These are phyloP conservation scores for Anisodus acutangulus DNA, from an alignment of 257 asterid species.

Conservation along the genomic window DNA sequence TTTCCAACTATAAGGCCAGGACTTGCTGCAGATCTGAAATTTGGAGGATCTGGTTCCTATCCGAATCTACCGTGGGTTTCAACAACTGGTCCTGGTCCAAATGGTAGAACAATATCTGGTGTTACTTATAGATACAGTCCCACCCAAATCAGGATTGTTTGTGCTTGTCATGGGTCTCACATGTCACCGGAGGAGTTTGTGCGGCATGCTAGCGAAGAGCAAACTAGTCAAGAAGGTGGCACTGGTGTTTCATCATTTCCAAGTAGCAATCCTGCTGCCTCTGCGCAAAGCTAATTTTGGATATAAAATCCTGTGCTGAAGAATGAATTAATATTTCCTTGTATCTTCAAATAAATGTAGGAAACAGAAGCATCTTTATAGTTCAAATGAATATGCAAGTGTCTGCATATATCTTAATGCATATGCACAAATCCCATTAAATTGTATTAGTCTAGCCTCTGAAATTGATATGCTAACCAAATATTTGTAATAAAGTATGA, in stretches of 20 bases:
- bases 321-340: background rate
- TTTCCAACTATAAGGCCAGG: slow-evolving; percentile 88
- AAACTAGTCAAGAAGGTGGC: slow-evolving; percentile 45
- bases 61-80: slow-evolving; percentile 98
- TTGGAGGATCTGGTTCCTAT: slow-evolving; percentile 84
- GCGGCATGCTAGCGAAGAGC: slow-evolving; percentile 75
- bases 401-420: background rate
- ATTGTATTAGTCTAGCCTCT: background rate
- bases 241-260: slow-evolving; percentile 58
- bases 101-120: slow-evolving; percentile 88
- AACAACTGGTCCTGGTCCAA: slow-evolving; percentile 76
- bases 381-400: background rate
- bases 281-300: slow-evolving; percentile 67
- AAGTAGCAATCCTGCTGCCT: slow-evolving; percentile 69
- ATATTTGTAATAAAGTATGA: background rate
- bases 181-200: slow-evolving; percentile 91
- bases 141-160: slow-evolving; percentile 81
- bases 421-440: slow-evolving; percentile 21
- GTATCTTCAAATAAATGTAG: background rate
- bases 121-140: slow-evolving; percentile 87
- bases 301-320: background rate
- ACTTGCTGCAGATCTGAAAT: slow-evolving; percentile 78
- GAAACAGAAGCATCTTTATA: background rate
- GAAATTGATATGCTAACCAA: background rate
- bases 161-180: slow-evolving; percentile 95